Percentiles rank a stretch among this genome's conserved stretches.
Conservation (phyloP, 768 basidiomycete species). For the Naganishia antarctica region DNA sequence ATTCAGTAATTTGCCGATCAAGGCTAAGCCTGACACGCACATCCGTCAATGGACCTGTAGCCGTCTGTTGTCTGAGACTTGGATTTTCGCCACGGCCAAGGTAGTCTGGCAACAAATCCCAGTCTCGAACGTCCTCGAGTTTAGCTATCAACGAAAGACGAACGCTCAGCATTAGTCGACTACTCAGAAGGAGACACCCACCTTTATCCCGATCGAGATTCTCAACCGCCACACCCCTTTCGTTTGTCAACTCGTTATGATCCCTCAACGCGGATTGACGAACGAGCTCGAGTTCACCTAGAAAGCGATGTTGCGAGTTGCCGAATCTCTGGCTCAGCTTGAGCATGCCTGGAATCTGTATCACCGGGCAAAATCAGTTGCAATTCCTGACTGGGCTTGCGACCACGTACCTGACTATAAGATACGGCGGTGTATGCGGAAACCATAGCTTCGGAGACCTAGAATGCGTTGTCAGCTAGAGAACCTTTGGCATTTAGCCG, state of each 20-base stretch:
- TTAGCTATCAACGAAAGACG: neutral
- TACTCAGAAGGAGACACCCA: neutral
- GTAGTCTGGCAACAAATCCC: constrained; percentile 30
- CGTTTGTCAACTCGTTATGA: constrained; percentile 20
- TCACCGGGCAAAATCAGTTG: neutral
- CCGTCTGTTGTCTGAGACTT: constrained; percentile 5
- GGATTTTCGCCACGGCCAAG: neutral
- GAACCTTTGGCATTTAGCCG: neutral
- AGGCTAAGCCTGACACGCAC: too few relatives aligned
- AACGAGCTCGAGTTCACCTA: constrained; percentile 26
- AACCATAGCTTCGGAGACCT: constrained; percentile 16
- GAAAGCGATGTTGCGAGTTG: constrained; percentile 25
- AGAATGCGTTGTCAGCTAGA: neutral
- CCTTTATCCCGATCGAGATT: constrained; percentile 17
- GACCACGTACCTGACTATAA: constrained; percentile 24
- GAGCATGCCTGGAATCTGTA: constrained; percentile 27
- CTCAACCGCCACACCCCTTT: constrained; percentile 4
- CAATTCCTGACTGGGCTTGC: neutral
- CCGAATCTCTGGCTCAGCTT: constrained; percentile 20
- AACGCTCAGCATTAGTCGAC: neutral
- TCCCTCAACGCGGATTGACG: constrained; percentile 25
- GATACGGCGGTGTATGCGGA: constrained; percentile 15
- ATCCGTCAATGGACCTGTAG: constrained; percentile 6
- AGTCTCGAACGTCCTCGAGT: constrained; percentile 26
- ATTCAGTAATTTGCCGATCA: too few relatives aligned